Base-by-base conservation (phyloP, 257 asterid genomes). In the Handroanthus guayacan region DNA sequence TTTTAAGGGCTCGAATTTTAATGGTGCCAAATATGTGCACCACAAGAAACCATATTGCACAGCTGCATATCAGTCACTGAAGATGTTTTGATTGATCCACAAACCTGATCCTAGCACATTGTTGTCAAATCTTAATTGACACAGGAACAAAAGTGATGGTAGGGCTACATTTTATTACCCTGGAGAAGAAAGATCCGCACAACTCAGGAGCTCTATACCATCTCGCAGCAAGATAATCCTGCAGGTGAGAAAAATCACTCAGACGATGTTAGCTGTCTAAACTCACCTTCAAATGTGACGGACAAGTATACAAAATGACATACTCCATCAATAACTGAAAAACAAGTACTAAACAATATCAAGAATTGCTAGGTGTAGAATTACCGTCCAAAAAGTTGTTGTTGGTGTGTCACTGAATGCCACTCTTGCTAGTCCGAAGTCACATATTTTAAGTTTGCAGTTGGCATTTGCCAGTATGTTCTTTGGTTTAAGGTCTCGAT, bases 181-280 rank as follows among this genome's bases (percentile, higher is more conserved):
- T 95, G 61, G 98, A 92, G 83, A 88, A 92, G 84, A 95, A 95
- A 71, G 99, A 95, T 75, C 98, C 99, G 48, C 98, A 94, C 79
- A 94, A 83, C 84, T 92, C 99, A n/a, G 99, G 99, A 75, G 99
- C 99, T 80, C 99, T 87, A 69, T 92, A 94, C 98, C 98, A 94
- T 84, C 99, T 92, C 63, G 99, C 92, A 78, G 98, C 99, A 86
- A 94, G 94, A 81, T 95, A 95, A 86, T 95, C 99, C 99, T 95
- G 92, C 76, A 87, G 9, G 18, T 60, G 55, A 68, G 60, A 76
- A 37, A 67, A 47, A 75, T 57, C 69, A 74, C 55, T 16, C 55
- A 16, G 67, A 76, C 38, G 44, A 75, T 38, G 13, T 48, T 36
- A 57, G 44, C 63, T 14, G 54, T 25, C n/a, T 12, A 37, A n/a